Evolutionary conservation across 139 green algal genomes (phyloP).

Genomic region (Choricystis sp.): DNA sequence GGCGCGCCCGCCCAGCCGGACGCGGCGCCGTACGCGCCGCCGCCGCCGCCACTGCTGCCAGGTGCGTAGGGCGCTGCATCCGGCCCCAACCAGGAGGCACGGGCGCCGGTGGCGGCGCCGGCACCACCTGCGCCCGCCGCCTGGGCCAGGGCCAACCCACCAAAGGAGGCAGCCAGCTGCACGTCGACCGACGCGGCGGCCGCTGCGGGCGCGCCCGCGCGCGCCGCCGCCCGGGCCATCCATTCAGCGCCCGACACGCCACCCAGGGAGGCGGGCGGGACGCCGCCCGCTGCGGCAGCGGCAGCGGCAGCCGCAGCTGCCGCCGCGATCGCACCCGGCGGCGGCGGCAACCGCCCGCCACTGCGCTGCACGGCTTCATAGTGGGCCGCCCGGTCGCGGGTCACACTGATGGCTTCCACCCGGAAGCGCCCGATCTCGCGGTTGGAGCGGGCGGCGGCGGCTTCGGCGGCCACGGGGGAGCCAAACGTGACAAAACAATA

Average conservation of each 20-base stretch:
- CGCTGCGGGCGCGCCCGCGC: too few relatives aligned
- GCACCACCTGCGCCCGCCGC: background rate
- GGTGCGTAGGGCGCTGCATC: background rate
- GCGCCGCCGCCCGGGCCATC: background rate
- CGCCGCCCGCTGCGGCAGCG: too few relatives aligned
- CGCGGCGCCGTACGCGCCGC: too few relatives aligned
- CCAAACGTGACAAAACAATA: slow-evolving; percentile 29
- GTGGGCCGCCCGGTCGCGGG: background rate
- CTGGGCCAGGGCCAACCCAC: background rate
- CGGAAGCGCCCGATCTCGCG: background rate
- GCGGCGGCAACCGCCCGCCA: background rate
- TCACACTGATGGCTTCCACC: background rate
- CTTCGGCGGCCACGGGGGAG: slow-evolving; percentile 2
- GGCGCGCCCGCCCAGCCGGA: too few relatives aligned
- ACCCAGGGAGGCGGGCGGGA: background rate
- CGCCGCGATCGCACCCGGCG: background rate
- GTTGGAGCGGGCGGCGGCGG: background rate
- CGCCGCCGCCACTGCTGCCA: background rate
- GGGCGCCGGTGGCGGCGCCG: too few relatives aligned
- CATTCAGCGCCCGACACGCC: background rate
- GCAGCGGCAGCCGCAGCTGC: too few relatives aligned
- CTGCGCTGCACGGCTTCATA: background rate
- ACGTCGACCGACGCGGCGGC: too few relatives aligned
- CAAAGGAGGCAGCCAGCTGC: background rate
- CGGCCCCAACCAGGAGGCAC: background rate